Percentiles rank a stretch among this genome's conserved stretches.
These are phyloP conservation scores for Knufia fluminis DNA, from an alignment of 2,329 filamentous ascomycete species.

Conservation along the genomic window DNA sequence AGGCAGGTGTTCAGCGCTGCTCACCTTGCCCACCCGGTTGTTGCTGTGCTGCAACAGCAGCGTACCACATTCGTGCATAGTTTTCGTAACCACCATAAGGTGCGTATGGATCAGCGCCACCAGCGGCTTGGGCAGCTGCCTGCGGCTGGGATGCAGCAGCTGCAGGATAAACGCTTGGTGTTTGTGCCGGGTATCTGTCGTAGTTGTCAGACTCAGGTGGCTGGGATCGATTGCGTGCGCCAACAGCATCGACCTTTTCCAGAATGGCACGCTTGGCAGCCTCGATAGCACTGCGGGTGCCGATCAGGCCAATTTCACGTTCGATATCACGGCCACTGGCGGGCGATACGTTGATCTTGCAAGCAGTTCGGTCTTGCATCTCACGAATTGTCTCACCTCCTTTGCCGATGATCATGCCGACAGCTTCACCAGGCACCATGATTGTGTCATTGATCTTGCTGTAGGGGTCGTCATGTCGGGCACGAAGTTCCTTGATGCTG, in stretches of 20 bases:
- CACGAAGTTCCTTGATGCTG: slow-evolving; percentile 25
- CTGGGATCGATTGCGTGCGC: slow-evolving; percentile 28
- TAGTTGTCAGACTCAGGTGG: slow-evolving; percentile 25
- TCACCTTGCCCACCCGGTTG: slow-evolving; percentile 29
- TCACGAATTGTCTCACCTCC: slow-evolving; percentile 89
- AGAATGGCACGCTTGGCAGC: slow-evolving; percentile 77
- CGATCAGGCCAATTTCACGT: slow-evolving; percentile 78
- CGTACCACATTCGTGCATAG: slow-evolving; percentile 73
- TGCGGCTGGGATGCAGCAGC: slow-evolving; percentile 30
- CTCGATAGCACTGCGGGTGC: slow-evolving; percentile 65
- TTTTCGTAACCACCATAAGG: slow-evolving; percentile 75
- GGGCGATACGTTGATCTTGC: slow-evolving; percentile 90
- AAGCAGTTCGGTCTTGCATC: slow-evolving; percentile 78
- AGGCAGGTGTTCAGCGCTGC: slow-evolving; percentile 23
- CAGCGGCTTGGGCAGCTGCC: slow-evolving; percentile 38
- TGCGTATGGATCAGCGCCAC: slow-evolving; percentile 60
- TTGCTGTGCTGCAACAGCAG: slow-evolving; percentile 53
- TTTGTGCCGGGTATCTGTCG: slow-evolving; percentile 27
- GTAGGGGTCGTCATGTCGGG: slow-evolving; percentile 33
- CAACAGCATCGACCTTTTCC: slow-evolving; percentile 84
- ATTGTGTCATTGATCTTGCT: slow-evolving; percentile 71
- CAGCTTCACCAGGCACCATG: slow-evolving; percentile 77
- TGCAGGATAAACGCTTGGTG: slow-evolving; percentile 25
- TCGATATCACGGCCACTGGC: slow-evolving; percentile 69
- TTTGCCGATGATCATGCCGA: slow-evolving; percentile 95